Evolutionary conservation across 805 yeast genomes (phyloP).

Genomic region (Monosporozyma yasuniensis): DNA sequence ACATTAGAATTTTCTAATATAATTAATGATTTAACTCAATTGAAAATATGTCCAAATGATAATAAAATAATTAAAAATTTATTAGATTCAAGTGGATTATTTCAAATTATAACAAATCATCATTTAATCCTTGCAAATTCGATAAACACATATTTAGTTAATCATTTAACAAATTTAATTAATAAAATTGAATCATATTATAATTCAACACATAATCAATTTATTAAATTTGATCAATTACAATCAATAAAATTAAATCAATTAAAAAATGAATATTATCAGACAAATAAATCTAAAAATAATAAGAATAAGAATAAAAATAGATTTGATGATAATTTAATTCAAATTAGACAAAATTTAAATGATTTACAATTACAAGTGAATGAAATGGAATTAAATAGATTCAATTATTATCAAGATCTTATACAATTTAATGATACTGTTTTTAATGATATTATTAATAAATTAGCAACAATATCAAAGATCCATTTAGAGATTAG

Average conservation of each 20-base stretch:
- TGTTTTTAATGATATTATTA: conserved; percentile 46
- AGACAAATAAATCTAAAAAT: not conserved
- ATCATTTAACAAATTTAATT: conserved; percentile 41
- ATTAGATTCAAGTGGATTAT: conserved; percentile 66
- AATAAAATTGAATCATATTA: conserved; percentile 31
- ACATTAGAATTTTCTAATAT: conserved; percentile 67
- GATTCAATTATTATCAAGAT: conserved; percentile 64
- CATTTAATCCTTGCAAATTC: conserved; percentile 54
- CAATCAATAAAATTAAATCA: conserved; percentile 32
- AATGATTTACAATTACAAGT: conserved; percentile 61
- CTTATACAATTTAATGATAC: conserved; percentile 54
- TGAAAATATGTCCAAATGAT: conserved; percentile 49
- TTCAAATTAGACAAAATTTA: conserved; percentile 58
- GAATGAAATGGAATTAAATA: conserved; percentile 68
- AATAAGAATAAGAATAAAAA: not conserved
- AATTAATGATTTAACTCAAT: conserved; percentile 52
- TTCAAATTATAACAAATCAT: conserved; percentile 67
- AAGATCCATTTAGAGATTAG: conserved; percentile 74
- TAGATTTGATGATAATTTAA: conserved; percentile 24
- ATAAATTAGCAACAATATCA: conserved; percentile 52
- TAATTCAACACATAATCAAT: not conserved
- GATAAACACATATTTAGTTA: conserved; percentile 44
- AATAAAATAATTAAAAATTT: conserved; percentile 47
- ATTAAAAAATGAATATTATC: not conserved
- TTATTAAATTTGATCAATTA: not conserved